Evolutionary conservation across 192 early-diverging fungal genomes (phyloP).

Genomic region (Backusella liffmaniae): DNA sequence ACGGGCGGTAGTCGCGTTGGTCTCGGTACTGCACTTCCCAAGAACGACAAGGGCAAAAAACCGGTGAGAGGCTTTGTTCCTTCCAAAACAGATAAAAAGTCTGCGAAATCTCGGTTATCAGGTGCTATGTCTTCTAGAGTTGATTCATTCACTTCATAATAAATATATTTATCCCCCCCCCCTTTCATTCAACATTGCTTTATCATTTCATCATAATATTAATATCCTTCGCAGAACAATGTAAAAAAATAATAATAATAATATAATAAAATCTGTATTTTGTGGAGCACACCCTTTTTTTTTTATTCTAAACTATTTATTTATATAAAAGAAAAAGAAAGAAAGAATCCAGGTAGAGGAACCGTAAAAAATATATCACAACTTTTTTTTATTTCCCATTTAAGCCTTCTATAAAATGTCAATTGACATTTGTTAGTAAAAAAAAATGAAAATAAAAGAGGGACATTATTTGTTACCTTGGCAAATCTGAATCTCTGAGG

Average conservation of each 20-base stretch:
- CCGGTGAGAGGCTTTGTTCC: neutral
- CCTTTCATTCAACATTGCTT: neutral
- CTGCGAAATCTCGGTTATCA: neutral
- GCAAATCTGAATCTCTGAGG: slow-evolving; percentile 92
- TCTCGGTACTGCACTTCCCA: slow-evolving; percentile 2
- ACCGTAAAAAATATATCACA: neutral
- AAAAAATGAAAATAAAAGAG: neutral
- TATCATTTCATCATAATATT: neutral
- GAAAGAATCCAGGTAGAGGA: neutral
- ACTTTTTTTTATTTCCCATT: neutral
- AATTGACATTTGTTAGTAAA: neutral
- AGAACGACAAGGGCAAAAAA: neutral
- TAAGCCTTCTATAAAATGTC: slow-evolving; percentile 13
- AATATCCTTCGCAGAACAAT: neutral
- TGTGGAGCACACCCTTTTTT: neutral
- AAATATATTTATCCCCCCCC: neutral
- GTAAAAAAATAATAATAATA: neutral
- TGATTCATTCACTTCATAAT: neutral
- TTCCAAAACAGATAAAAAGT: neutral
- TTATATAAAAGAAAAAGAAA: neutral
- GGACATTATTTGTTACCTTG: slow-evolving; percentile 36
- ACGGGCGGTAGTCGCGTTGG: slow-evolving; percentile 8
- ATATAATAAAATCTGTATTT: neutral
- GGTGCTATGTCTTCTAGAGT: neutral
- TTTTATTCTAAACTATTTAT: neutral